A percentile compares a stretch with the other conserved stretches of the same genome.
Conservation (phyloP, 768 basidiomycete genomes). For the Tulasnella sp. region DNA sequence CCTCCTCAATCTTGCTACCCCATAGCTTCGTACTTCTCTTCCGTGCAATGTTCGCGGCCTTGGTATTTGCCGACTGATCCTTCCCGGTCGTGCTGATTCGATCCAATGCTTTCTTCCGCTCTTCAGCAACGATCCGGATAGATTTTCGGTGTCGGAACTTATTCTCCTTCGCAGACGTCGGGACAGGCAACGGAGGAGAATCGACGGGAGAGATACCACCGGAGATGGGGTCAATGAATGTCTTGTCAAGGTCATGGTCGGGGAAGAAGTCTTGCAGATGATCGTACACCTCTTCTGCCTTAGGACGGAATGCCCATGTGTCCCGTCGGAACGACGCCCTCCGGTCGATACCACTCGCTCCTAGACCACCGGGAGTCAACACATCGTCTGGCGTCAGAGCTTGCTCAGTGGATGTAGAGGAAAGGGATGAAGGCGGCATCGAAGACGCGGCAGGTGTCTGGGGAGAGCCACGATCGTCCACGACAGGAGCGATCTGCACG, state of each 20-base stretch:
- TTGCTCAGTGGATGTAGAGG: neutral
- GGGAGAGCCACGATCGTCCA: constrained; percentile 16
- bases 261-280: constrained; percentile 93
- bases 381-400: constrained; percentile 23
- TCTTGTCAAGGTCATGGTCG: constrained; percentile 89
- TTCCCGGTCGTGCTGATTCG: constrained; percentile 42
- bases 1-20: constrained; percentile 89
- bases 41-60: constrained; percentile 42
- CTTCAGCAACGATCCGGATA: constrained; percentile 84
- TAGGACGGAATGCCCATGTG: constrained; percentile 84
- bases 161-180: neutral
- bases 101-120: constrained; percentile 68
- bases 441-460: constrained; percentile 6
- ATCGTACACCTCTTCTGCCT: constrained; percentile 86
- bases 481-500: neutral
- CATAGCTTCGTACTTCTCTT: constrained; percentile 91
- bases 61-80: constrained; percentile 20
- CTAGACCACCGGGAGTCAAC: constrained; percentile 19
- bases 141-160: constrained; percentile 66
- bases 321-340: constrained; percentile 31
- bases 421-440: constrained; percentile 19
- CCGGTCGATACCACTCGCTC: neutral
- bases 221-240: constrained; percentile 71
- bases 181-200: neutral
- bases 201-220: constrained; percentile 60